These are phyloP conservation scores for Acorus gramineus DNA, from an alignment of 106 monocot species.

Conservation along the genomic window DNA sequence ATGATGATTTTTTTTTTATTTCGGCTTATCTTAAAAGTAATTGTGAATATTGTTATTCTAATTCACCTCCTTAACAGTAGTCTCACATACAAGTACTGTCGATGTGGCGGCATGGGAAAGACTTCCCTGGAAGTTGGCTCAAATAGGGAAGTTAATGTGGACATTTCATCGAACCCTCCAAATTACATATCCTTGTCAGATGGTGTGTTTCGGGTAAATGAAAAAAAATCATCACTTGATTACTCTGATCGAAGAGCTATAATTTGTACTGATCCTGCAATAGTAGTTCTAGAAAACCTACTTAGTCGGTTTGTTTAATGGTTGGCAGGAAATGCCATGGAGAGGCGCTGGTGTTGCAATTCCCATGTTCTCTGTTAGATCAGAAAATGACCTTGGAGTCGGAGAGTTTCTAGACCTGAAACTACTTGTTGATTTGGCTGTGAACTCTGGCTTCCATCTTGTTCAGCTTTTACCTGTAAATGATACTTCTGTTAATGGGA, in stretches of 20 bases:
- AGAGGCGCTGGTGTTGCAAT: slow-evolving; percentile 89
- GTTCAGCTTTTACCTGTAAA: slow-evolving; percentile 90
- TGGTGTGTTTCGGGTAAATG: slow-evolving; percentile 64
- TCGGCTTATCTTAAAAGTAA: neutral
- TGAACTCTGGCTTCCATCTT: slow-evolving; percentile 78
- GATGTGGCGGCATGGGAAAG: slow-evolving; percentile 15
- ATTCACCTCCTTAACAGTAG: slow-evolving; percentile 34
- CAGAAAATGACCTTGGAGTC: slow-evolving; percentile 65
- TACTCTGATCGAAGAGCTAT: neutral
- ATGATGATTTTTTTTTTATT: neutral
- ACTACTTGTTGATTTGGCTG: slow-evolving; percentile 85
- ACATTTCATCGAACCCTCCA: slow-evolving; percentile 29
- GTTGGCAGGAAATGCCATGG: slow-evolving; percentile 59
- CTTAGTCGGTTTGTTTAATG: too few species aligned
- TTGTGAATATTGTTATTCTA: slow-evolving; percentile 7
- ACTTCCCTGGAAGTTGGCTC: slow-evolving; percentile 56
- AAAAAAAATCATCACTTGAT: neutral
- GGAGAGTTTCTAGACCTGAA: slow-evolving; percentile 94
- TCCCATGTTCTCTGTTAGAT: slow-evolving; percentile 87
- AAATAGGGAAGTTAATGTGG: slow-evolving; percentile 57
- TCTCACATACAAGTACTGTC: slow-evolving; percentile 75
- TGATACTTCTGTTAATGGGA: slow-evolving; percentile 85
- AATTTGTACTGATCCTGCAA: too few species aligned
- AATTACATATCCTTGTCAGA: slow-evolving; percentile 56
- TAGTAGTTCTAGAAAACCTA: too few species aligned